These are phyloP conservation scores for Rubus parviflorus DNA, from an alignment of 306 rosid species.

Conservation along the genomic window DNA sequence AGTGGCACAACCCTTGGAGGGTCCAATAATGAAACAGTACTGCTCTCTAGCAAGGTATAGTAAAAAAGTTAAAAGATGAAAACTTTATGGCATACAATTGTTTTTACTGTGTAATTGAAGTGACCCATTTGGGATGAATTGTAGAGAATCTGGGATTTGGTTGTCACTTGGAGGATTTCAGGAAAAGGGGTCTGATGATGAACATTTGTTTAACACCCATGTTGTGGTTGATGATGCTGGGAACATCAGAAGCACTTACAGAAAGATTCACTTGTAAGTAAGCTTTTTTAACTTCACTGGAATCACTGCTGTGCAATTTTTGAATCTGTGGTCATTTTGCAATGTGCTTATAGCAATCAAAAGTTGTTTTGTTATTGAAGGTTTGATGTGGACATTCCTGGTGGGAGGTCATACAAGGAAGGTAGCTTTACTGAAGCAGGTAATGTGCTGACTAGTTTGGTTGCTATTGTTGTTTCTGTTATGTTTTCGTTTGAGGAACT, in stretches of 20 bases:
- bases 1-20: slow-evolving; percentile 75
- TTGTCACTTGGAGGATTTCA: slow-evolving; percentile 97
- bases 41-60: slow-evolving; percentile 84
- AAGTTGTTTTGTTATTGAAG: slow-evolving; percentile 37
- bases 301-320: slow-evolving; percentile 1
- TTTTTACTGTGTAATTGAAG: background rate
- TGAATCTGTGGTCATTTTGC: background rate
- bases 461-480: background rate
- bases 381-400: slow-evolving; percentile 96
- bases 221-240: slow-evolving; percentile 85
- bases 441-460: slow-evolving; percentile 21
- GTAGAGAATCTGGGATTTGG: slow-evolving; percentile 94
- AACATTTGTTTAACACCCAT: slow-evolving; percentile 77
- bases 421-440: slow-evolving; percentile 83
- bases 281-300: slow-evolving; percentile 20
- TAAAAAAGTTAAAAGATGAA: background rate
- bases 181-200: slow-evolving; percentile 74
- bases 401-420: slow-evolving; percentile 88
- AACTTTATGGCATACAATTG: background rate
- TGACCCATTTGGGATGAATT: slow-evolving; percentile 23
- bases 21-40: slow-evolving; percentile 67
- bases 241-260: slow-evolving; percentile 61
- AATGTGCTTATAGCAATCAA: background rate
- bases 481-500: slow-evolving; percentile 11
- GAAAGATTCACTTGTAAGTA: slow-evolving; percentile 91